Conservation (phyloP, 768 basidiomycete genomes). For the Leccinum obscurum region DNA sequence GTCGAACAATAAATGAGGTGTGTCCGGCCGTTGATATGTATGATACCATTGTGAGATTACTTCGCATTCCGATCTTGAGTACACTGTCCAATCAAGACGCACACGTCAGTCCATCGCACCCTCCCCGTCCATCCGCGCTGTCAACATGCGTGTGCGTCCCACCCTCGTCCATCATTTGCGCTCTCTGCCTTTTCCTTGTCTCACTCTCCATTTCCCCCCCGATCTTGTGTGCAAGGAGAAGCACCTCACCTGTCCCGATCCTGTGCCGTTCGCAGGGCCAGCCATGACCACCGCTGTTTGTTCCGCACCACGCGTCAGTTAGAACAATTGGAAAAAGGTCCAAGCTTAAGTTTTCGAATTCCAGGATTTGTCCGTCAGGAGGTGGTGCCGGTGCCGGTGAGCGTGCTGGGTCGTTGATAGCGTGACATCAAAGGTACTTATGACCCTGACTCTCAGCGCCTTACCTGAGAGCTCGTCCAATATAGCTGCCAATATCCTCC, state of each 20-base stretch:
- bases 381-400: too few species aligned
- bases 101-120: too few species aligned
- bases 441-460: background rate
- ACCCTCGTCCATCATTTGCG: slow-evolving; percentile 27
- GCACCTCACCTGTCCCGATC: slow-evolving; percentile 79
- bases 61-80: too few species aligned
- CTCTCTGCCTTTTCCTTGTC: slow-evolving; percentile 36
- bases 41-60: too few species aligned
- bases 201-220: slow-evolving; percentile 39
- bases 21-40: too few species aligned
- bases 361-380: background rate
- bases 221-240: slow-evolving; percentile 40
- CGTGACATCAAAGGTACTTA: slow-evolving; percentile 94
- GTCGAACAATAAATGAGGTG: background rate
- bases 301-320: slow-evolving; percentile 45
- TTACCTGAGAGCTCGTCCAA: background rate
- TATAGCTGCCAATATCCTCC: slow-evolving; percentile 89
- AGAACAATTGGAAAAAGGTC: slow-evolving; percentile 1
- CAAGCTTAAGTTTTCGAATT: slow-evolving; percentile 40
- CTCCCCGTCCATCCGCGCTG: too few species aligned
- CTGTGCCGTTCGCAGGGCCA: slow-evolving; percentile 74
- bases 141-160: slow-evolving; percentile 2
- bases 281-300: slow-evolving; percentile 78
- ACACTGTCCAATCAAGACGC: too few species aligned
- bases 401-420: too few species aligned